Evolutionary conservation across 2,329 filamentous ascomycete genomes (phyloP).

Genomic region (Colletotrichum sp.): DNA sequence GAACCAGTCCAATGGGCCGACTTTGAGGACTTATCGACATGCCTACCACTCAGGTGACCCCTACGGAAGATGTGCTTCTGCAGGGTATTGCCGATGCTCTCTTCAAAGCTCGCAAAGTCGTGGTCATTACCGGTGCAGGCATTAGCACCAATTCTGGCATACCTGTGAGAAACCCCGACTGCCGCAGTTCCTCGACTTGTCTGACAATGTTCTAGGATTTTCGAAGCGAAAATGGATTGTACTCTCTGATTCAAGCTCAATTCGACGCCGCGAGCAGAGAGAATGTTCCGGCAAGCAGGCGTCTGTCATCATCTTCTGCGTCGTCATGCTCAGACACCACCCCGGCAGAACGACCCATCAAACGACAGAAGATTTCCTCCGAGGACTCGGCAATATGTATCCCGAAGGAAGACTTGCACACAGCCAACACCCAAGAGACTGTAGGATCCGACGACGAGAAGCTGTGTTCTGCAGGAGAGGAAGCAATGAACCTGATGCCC

Average conservation of each 20-base stretch:
- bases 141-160: conserved; percentile 81
- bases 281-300: background rate
- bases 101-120: conserved; percentile 69
- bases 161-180: conserved; percentile 57
- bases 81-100: conserved; percentile 69
- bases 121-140: conserved; percentile 74
- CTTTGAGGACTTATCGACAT: conserved; percentile 41
- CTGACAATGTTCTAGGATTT: conserved; percentile 60
- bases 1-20: conserved; percentile 16
- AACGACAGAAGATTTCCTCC: conserved; percentile 37
- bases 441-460: background rate
- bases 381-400: conserved; percentile 22
- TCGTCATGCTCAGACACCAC: conserved; percentile 3
- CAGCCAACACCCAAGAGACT: background rate
- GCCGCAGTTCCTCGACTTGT: background rate
- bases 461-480: background rate
- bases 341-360: conserved; percentile 27
- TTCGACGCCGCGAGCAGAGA: conserved; percentile 57
- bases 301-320: background rate
- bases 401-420: background rate
- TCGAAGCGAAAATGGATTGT: conserved; percentile 74
- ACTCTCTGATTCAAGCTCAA: conserved; percentile 73
- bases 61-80: conserved; percentile 57
- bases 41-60: conserved; percentile 63
- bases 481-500: background rate